phyloP scores from a whole-genome alignment of 23 red algal genomes.

The Chondrus crispus region DNA sequence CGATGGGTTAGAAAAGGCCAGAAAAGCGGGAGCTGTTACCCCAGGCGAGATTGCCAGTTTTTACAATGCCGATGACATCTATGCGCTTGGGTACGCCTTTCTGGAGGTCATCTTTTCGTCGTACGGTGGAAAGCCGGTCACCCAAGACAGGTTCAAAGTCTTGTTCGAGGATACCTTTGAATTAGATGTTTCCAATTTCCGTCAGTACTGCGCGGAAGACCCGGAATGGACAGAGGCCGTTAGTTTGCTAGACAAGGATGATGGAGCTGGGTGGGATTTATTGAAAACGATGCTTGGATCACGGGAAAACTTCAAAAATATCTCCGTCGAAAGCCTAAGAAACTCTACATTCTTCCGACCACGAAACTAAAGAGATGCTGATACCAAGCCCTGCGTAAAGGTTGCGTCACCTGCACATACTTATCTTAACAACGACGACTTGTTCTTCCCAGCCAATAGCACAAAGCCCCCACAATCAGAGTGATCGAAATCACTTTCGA shows the following conservation, averaged over 20 bases:
- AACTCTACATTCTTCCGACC: neutral
- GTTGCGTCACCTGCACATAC: no score
- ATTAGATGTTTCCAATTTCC: conserved; percentile 34
- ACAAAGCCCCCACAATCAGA: no score
- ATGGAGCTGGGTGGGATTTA: conserved; percentile 58
- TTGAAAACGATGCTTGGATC: conserved; percentile 43
- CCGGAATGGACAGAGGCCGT: conserved; percentile 41
- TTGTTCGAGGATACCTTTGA: conserved; percentile 75
- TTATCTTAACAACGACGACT: neutral
- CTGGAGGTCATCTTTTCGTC: conserved; percentile 66
- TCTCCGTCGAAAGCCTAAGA: neutral
- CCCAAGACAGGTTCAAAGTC: conserved; percentile 51
- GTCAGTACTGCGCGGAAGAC: conserved; percentile 60
- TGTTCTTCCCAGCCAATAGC: no score
- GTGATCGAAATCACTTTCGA: conserved; percentile 64
- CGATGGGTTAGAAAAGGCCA: conserved; percentile 33
- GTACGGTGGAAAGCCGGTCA: conserved; percentile 35
- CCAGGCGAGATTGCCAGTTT: conserved; percentile 29
- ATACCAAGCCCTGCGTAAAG: no score
- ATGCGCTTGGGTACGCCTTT: conserved; percentile 69
- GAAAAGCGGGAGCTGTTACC: conserved; percentile 46
- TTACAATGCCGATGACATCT: conserved; percentile 59
- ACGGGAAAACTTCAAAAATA: neutral
- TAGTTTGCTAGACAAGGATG: conserved; percentile 48
- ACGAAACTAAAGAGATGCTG: neutral